Evolutionary conservation across 345 rosid species (phyloP).

Genomic region (Rhizophora mangle): DNA sequence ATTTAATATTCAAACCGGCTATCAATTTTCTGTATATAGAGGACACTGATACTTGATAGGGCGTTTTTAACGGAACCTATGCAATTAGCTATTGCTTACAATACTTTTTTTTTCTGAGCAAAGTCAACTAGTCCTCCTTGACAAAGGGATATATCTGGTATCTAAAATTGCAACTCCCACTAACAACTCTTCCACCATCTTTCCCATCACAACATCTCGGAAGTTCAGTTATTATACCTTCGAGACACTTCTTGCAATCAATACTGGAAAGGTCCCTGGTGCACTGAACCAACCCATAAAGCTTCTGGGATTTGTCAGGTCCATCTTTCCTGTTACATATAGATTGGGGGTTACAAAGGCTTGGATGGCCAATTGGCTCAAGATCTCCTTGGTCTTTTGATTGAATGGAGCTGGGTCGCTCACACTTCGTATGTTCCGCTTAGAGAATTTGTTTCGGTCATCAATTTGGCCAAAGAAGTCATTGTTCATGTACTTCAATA

Average conservation of each 20-base stretch:
- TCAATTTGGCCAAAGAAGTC: neutral
- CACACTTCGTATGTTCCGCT: neutral
- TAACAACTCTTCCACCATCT: neutral
- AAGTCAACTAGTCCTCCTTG: neutral
- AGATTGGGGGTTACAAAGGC: neutral
- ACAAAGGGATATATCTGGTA: neutral
- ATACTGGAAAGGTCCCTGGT: neutral
- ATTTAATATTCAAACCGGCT: too few species aligned
- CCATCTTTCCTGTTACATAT: neutral
- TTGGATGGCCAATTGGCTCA: neutral
- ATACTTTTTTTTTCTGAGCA: too few species aligned
- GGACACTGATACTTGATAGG: too few species aligned
- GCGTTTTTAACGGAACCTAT: too few species aligned
- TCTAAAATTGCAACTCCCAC: neutral
- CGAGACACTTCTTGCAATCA: neutral
- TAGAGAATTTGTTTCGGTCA: neutral
- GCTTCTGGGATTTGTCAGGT: neutral
- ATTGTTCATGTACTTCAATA: neutral
- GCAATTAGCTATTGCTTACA: too few species aligned
- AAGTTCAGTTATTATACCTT: neutral
- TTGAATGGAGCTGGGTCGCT: neutral
- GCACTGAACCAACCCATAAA: slow-evolving; percentile 1
- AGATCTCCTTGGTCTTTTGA: neutral
- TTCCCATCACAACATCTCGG: neutral
- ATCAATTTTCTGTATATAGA: too few species aligned